Evolutionary conservation across 352 stramenopile species (phyloP), one percentile per base, ranked within the genome.

Genomic region (Plasmopara halstedii): DNA sequence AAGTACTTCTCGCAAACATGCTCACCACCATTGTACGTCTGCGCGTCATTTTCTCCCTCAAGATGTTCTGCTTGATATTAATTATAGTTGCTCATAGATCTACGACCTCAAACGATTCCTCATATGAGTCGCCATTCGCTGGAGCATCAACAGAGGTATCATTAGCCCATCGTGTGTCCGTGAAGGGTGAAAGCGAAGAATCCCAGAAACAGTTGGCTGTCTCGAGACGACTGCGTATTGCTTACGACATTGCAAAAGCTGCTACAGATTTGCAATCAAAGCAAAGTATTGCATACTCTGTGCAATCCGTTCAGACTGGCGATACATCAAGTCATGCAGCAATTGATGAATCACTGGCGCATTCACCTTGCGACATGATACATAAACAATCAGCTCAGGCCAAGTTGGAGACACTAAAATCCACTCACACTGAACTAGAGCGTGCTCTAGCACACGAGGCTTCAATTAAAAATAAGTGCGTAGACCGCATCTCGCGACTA

Each of bases 401-500:
- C 13, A 86, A 86, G 37, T 33, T 83, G 3, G 67, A 74, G 22
- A 36, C 50, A 26, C 67, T 86, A 22, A 47, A 48, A 20, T 18
- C 42, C 1, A 36, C 56, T 20, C 53, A 65, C 14, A 18, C 56
- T 41, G 46, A 81, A 2, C 23, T 72, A 17, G 67, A 84, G 17
- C 59, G 58, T 14, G 49, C 58, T 0, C 46, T 85, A 13, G 42
- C 44, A 9, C 61, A 80, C 21, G 70, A 82, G 18, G 58, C 49
- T 2, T 73, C 67, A 1, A 64, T 83, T 5, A 87, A 87, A 55
- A 57, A 72, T n/a, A 83, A 85, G 26, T 87, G 75, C 29, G 68
- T 83, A 4, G 72, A 80, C 25, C 67, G 72, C 7, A 87, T 87
- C 34, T 77, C 75, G 7, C 73, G 77, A 44, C 55, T 87, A 11